These are phyloP conservation scores for Tolypocladium cylindrosporum DNA, from an alignment of 2,329 filamentous ascomycete genomes.

Conservation along the genomic window DNA sequence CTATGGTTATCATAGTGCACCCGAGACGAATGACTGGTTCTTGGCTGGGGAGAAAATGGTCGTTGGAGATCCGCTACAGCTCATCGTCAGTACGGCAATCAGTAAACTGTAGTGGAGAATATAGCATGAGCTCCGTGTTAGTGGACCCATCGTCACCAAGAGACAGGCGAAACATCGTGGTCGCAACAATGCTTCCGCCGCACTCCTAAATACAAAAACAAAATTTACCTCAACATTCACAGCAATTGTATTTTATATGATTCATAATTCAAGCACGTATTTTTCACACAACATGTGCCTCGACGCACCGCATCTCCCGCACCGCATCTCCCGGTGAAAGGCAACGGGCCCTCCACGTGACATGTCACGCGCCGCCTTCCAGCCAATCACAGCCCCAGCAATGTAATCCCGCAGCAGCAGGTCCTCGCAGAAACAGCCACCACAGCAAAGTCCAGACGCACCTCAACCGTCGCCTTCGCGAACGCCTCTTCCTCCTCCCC, in stretches of 20 bases:
- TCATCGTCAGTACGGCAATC: too few species aligned
- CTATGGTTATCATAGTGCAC: too few species aligned
- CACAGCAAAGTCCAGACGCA: not conserved
- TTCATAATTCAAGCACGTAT: too few species aligned
- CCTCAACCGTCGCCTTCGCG: not conserved
- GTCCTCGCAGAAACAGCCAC: not conserved
- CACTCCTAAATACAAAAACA: not conserved
- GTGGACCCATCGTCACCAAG: not conserved
- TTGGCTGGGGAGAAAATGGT: too few species aligned
- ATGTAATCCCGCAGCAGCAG: slow-evolving; percentile 29
- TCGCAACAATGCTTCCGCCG: not conserved
- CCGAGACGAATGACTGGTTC: too few species aligned
- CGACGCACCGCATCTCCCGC: not conserved
- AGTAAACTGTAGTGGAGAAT: too few species aligned
- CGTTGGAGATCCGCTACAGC: too few species aligned
- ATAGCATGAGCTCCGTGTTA: not conserved
- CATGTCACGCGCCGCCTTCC: slow-evolving; percentile 10
- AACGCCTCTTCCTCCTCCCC: slow-evolving; percentile 4
- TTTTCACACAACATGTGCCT: not conserved
- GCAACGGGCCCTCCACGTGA: slow-evolving; percentile 14
- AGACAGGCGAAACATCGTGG: not conserved
- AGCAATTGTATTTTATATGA: fast-evolving
- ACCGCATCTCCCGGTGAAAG: not conserved
- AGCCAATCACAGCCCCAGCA: slow-evolving; percentile 26
- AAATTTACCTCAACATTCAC: not conserved